Evolutionary conservation across 2,329 filamentous ascomycete genomes (phyloP).

Genomic region (Scedosporium boydii): DNA sequence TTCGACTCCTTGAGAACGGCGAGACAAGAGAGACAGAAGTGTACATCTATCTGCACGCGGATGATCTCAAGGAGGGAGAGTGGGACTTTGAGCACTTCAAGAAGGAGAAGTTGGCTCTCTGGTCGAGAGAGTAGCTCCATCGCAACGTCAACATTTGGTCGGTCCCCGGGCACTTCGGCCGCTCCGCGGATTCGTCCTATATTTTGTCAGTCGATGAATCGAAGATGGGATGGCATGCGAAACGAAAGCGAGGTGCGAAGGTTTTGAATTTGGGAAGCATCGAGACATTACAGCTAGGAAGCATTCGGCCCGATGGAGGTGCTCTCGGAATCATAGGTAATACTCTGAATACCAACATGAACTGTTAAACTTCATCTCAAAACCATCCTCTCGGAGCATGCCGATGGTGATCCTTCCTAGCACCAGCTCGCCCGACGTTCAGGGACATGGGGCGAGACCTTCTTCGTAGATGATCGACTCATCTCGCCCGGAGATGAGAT

Average conservation of each 20-base stretch:
- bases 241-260: not conserved
- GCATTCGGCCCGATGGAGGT: not conserved
- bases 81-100: slow-evolving; percentile 88
- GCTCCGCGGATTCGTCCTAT: not conserved
- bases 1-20: slow-evolving; percentile 40
- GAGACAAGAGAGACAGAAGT: slow-evolving; percentile 45
- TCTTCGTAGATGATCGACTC: not conserved
- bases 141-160: not conserved
- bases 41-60: slow-evolving; percentile 51
- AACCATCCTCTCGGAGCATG: not conserved
- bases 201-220: not conserved
- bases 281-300: not conserved
- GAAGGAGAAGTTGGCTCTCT: slow-evolving; percentile 54
- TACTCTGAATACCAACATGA: not conserved
- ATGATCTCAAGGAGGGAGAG: slow-evolving; percentile 57
- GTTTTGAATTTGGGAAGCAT: not conserved
- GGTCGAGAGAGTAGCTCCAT: slow-evolving; percentile 29
- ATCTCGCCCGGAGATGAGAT: not conserved
- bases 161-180: not conserved
- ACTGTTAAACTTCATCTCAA: not conserved
- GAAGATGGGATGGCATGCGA: not conserved
- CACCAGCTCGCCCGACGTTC: not conserved
- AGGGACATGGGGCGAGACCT: not conserved
- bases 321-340: not conserved
- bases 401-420: not conserved